A percentile compares a stretch with the other conserved stretches of the same genome.
phyloP scores from a whole-genome alignment of 2,329 filamentous ascomycete species.

The Colletotrichum sidae region DNA sequence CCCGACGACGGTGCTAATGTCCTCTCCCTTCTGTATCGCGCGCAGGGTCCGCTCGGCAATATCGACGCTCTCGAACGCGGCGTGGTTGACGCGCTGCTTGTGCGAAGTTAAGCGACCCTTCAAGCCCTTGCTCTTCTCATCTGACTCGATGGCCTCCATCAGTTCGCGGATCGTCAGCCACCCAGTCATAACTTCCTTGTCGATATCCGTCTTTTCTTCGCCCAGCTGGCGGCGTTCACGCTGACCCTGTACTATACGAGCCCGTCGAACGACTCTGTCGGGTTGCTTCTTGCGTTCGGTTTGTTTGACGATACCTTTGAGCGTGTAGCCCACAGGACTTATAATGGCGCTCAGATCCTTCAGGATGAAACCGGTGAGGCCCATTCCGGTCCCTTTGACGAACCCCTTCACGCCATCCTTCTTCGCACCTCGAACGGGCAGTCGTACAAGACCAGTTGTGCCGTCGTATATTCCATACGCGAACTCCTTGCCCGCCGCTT shows the following conservation, averaged over 20 bases:
- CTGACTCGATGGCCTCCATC: conserved; percentile 50
- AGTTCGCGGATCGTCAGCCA: conserved; percentile 57
- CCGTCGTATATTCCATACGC: conserved; percentile 74
- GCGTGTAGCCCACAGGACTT: conserved; percentile 70
- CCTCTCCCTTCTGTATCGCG: conserved; percentile 58
- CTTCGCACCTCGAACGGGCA: conserved; percentile 68
- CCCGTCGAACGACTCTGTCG: conserved; percentile 64
- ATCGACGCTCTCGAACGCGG: conserved; percentile 62
- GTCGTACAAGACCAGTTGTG: conserved; percentile 70
- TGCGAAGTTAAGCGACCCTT: conserved; percentile 47
- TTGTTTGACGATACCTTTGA: conserved; percentile 74
- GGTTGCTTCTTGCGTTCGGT: conserved; percentile 64
- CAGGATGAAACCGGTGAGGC: conserved; percentile 71
- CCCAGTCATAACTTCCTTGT: conserved; percentile 50
- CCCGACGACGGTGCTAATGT: conserved; percentile 48
- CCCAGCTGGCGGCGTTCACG: conserved; percentile 53
- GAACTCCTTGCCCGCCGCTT: conserved; percentile 71
- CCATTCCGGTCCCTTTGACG: conserved; percentile 70
- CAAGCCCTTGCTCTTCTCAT: conserved; percentile 49
- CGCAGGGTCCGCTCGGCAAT: conserved; percentile 58
- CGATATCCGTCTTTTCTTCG: conserved; percentile 44
- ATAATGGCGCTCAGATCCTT: conserved; percentile 73
- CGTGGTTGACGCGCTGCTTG: conserved; percentile 53
- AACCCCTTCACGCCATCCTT: conserved; percentile 61
- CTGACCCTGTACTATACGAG: conserved; percentile 69